Evolutionary conservation across 805 yeast genomes (phyloP), one percentile per base, ranked within the genome.

Genomic region (Wickerhamiella hasegawae): DNA sequence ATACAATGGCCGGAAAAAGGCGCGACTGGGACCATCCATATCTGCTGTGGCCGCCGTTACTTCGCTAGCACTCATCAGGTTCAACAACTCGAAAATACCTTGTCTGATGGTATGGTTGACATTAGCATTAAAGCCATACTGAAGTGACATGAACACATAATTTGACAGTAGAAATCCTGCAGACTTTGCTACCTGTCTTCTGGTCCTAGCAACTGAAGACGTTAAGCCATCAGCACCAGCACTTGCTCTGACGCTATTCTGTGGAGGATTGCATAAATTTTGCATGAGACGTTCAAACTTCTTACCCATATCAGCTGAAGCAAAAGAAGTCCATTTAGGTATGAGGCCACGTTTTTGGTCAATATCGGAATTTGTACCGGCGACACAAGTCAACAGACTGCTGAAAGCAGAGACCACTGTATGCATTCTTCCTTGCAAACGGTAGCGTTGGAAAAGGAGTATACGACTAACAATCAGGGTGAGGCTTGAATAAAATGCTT

Each of bases 371-470:
- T 14, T 14, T 14, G 0, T 28, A 24, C 8, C 51, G 35, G 59
- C 57, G 45, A 79, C 45, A 1, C 65, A 53, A 32, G 59, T 66
- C 49, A 87, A 54, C 33, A 76, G 54, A 3, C 69, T 56, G 11
- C 66, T 60, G 30, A 77, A 59, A 1, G 67, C 51, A 1, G 61
- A 45, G 5, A 71, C 57, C 3, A 83, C 44, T 31, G 84, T 48
- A 51, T 83, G 93, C 47, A 80, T 74, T 49, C 96, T 71, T 25
- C 75, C 71, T 0, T 76, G 63, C 15, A 85, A 57, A 47, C 83
- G 68, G 49, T 61, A 69, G 35, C 95, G 66, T 46, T 82, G 90
- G 48, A 66, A 66, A 19, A 82, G 57, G 6, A 85, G 52, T 2
- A 80, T 55, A 25, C 67, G 65, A 0, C 94, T 74, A 18, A 78